Evolutionary conservation across 2,329 filamentous ascomycete genomes (phyloP).

Genomic region (Fusarium metavorans): DNA sequence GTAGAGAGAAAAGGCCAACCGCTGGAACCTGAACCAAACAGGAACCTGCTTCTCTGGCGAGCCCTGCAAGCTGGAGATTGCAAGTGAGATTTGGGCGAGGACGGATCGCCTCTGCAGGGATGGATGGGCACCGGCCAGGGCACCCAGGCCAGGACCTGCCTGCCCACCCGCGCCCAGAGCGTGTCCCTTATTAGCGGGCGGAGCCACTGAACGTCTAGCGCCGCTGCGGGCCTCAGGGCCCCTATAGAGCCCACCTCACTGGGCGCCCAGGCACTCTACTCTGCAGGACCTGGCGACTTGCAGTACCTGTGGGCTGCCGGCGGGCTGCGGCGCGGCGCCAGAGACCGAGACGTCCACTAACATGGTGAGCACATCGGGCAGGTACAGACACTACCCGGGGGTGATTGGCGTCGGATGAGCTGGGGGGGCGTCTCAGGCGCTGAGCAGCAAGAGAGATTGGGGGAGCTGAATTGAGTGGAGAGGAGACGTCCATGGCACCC

Average conservation of each 20-base stretch:
- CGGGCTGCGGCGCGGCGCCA: conserved; percentile 30
- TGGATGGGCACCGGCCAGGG: conserved; percentile 34
- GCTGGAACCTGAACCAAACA: conserved; percentile 17
- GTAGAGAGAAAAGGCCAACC: conserved; percentile 15
- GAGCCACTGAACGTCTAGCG: conserved; percentile 44
- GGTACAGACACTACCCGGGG: conserved; percentile 17
- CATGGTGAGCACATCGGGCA: conserved; percentile 17
- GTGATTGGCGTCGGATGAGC: conserved; percentile 36
- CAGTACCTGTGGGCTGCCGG: conserved; percentile 22
- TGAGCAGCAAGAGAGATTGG: conserved; percentile 43
- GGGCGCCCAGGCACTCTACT: conserved; percentile 6
- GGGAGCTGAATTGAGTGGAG: conserved; percentile 40
- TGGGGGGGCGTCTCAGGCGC: conserved; percentile 38
- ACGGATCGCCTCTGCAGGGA: conserved; percentile 52
- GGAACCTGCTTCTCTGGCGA: conserved; percentile 5
- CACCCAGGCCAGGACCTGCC: conserved; percentile 35
- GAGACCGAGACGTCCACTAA: conserved; percentile 20
- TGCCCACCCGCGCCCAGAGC: conserved; percentile 25
- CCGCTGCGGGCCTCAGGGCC: conserved; percentile 40
- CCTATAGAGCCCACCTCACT: conserved; percentile 29
- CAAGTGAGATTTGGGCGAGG: conserved; percentile 47
- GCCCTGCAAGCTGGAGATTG: conserved; percentile 44
- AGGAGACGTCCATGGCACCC: conserved; percentile 22
- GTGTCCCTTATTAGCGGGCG: conserved; percentile 43
- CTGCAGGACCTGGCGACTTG: not conserved